These are phyloP conservation scores for Colletotrichum orchidophilum DNA, from an alignment of 2,329 filamentous ascomycete species.

Conservation along the genomic window DNA sequence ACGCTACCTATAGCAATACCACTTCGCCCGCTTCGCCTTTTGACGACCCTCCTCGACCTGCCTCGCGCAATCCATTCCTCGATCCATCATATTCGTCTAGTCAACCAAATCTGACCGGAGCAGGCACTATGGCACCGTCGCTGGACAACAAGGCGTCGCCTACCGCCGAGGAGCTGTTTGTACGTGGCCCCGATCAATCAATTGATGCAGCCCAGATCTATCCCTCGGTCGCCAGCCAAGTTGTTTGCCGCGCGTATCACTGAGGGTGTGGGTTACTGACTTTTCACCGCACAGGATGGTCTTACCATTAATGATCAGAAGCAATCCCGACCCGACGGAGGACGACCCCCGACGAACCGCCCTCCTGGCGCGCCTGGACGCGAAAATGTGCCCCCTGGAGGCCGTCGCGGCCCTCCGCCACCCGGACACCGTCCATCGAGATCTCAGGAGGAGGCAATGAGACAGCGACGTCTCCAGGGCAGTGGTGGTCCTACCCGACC, in stretches of 20 bases:
- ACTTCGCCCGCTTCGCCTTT: constrained; percentile 64
- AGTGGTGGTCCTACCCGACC: constrained; percentile 45
- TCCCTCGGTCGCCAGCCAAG: not conserved
- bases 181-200: constrained; percentile 59
- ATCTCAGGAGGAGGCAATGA: constrained; percentile 73
- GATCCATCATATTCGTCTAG: constrained; percentile 57
- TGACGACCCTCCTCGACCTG: constrained; percentile 68
- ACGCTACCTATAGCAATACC: constrained; percentile 43
- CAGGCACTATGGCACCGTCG: constrained; percentile 60
- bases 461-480: constrained; percentile 55
- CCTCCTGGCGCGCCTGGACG: constrained; percentile 49
- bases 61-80: constrained; percentile 81
- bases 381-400: constrained; percentile 59
- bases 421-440: constrained; percentile 67
- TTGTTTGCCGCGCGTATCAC: not conserved
- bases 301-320: constrained; percentile 72
- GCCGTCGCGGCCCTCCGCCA: constrained; percentile 51
- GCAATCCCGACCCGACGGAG: constrained; percentile 41
- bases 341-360: constrained; percentile 47
- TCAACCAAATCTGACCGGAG: constrained; percentile 46
- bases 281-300: constrained; percentile 63
- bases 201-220: not conserved
- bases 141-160: constrained; percentile 57
- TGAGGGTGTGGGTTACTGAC: constrained; percentile 2
- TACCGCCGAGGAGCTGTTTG: constrained; percentile 78